Base-by-base conservation (phyloP, 331 rosid genomes). In the Arachis monticola region DNA sequence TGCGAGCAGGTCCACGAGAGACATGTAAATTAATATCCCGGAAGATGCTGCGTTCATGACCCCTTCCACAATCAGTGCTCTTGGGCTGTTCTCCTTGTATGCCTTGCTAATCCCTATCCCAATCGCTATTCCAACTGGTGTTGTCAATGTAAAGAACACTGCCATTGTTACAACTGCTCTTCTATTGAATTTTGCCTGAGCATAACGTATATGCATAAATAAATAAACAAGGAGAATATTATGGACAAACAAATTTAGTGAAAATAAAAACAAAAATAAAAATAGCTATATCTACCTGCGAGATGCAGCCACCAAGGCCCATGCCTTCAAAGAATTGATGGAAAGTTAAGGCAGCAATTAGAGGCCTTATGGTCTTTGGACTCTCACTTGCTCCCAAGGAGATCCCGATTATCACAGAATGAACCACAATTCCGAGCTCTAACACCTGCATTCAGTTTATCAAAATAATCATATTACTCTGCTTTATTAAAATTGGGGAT, bases 241-340 rank as follows among this genome's bases (percentile, higher is more conserved):
- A 27, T 1, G 30, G 30, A 27, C 30, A 27, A 27, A 27, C 30
- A 27, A 27, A 22, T 22, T 22, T 22, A 22, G 27, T 22, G 27
- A 22, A 22, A 22, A 27, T 27, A 27, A 27, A 27, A 22, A 22
- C 27, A 22, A 22, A 22, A 22, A 22, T 22, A 22, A 22, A 22
- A 27, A 27, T 27, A 27, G 30, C 30, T 27, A 27, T 27, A 1
- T 27, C 8, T 63, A 88, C 90, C 90, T 88, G 90, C 12, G 81
- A 60, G 47, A 89, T 87, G 83, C 89, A 89, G 3, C 91, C 85
- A 8, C 92, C 89, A 7, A 87, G 92, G 10, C 89, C 89, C 89
- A 83, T 83, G 11, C 88, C 92, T 64, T 89, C 91, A 62, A 89
- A 87, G 41, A 89, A 85, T 46, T 89, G 91, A 78, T 87, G 93